Base-by-base conservation (phyloP, 352 stramenopile species). In the Saprolegnia diclina region DNA sequence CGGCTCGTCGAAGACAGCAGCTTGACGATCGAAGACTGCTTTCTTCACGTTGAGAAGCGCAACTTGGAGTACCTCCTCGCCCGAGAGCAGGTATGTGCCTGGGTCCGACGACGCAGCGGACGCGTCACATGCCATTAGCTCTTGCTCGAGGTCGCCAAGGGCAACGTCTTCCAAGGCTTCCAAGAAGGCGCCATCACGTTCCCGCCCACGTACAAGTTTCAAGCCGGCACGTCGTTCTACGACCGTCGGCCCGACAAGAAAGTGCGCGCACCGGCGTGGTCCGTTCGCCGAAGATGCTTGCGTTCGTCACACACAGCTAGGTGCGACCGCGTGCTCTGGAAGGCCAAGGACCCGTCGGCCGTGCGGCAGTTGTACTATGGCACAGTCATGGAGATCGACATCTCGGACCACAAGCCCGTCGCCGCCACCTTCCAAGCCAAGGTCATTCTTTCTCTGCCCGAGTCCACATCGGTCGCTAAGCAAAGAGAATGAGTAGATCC, bases 381-480 rank as follows among this genome's bases (percentile, higher is more conserved):
- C 38, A 83, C 94, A 4, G 77, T 91, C 22, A 89, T 85, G 65
- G 86, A 90, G n/a, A 76, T 98, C 16, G 89, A 96, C 71, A 71
- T 98, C 64, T 99, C 96, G 0, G 98, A 99, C 77, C 98, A 99
- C 80, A 99, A 99, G 75, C 96, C 97, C 16, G 97, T 99, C 0
- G 90, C 94, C 64, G 95, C 89, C 0, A 87, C 87, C 19, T 97
- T 99, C 56, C 78, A 95, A 19, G 73, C 97, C 0, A 89, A 97
- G 21, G 79, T 97, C 2, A 54, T 32, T 38, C 3, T 7, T 22
- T 56, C 3, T 3, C 14, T 9, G 13, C 3, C 56, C 29, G 45
- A 22, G 3, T 54, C 1, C 13, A n/a, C n/a, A 42, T 19, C 11
- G 11, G 11, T 11, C 10, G 32, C 57, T n/a, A 16, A 4, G 22